A percentile compares a stretch with the other conserved stretches of the same genome.
These are phyloP conservation scores for Apiospora rasikravindrae DNA, from an alignment of 2,329 filamentous ascomycete species.

Conservation along the genomic window DNA sequence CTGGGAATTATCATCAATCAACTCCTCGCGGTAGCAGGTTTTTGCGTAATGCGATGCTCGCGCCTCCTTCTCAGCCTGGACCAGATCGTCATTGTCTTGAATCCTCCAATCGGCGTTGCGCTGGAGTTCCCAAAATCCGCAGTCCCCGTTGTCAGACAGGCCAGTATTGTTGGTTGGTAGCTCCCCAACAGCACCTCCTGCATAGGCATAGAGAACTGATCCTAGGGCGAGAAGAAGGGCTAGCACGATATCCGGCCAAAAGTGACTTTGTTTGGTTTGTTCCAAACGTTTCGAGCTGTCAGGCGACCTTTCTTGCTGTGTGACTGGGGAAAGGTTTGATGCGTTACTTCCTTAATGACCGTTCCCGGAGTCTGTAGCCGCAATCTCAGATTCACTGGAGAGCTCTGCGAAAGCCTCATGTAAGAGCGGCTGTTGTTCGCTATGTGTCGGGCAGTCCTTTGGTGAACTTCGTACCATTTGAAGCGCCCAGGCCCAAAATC, in stretches of 20 bases:
- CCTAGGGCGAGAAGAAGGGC: neutral
- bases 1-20: neutral
- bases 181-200: slow-evolving; percentile 1
- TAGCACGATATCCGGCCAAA: neutral
- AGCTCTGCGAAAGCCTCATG: neutral
- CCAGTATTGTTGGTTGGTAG: neutral
- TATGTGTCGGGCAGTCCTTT: fast-evolving
- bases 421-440: neutral
- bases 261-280: too few species aligned
- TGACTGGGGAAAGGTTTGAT: neutral
- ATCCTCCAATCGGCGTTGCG: neutral
- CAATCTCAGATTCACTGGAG: neutral
- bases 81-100: neutral
- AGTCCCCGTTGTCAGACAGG: neutral
- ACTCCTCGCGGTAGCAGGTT: neutral
- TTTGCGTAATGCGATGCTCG: neutral
- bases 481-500: neutral
- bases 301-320: too few species aligned
- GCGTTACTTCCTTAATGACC: fast-evolving
- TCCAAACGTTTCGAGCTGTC: neutral
- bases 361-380: neutral
- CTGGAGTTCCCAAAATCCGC: neutral
- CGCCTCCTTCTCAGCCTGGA: neutral
- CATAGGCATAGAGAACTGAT: neutral
- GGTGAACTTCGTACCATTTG: neutral